These are phyloP conservation scores for Trametes pubescens DNA, from an alignment of 1,284 basidiomycete genomes.

Conservation along the genomic window DNA sequence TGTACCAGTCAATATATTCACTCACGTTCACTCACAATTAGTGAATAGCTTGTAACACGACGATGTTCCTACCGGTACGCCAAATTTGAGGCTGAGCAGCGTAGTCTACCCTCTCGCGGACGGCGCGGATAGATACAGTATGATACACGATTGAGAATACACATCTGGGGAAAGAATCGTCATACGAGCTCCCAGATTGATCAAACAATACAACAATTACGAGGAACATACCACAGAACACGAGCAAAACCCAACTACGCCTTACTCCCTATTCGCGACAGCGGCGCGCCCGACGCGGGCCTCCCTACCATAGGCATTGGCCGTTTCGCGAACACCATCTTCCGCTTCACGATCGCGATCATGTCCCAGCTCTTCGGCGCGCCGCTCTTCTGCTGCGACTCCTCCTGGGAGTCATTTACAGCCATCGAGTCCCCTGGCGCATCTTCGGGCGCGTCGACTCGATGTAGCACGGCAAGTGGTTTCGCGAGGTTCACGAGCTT, in stretches of 20 bases:
- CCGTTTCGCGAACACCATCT: constrained; percentile 80
- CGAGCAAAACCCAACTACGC: background rate
- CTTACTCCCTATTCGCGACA: constrained; percentile 28
- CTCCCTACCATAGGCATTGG: constrained; percentile 69
- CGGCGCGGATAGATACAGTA: no score
- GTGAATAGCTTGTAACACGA: no score
- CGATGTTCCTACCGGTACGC: no score
- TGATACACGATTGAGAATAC: no score
- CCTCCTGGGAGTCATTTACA: constrained; percentile 45
- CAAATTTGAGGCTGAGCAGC: no score
- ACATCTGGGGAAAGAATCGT: no score
- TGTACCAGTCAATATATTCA: no score
- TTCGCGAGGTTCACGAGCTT: constrained; percentile 80
- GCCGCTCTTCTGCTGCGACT: background rate
- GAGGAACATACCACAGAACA: background rate
- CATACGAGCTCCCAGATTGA: no score
- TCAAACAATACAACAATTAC: no score
- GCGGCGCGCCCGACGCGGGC: constrained; percentile 8
- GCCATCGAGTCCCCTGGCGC: constrained; percentile 29
- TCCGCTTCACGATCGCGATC: constrained; percentile 72
- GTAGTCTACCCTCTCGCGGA: no score
- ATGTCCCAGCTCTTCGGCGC: constrained; percentile 51
- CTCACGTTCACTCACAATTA: no score
- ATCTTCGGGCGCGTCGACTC: constrained; percentile 25
- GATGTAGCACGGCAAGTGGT: constrained; percentile 76